These are phyloP conservation scores for Scutellaria galericulata DNA, from an alignment of 257 asterid species.

Conservation along the genomic window DNA sequence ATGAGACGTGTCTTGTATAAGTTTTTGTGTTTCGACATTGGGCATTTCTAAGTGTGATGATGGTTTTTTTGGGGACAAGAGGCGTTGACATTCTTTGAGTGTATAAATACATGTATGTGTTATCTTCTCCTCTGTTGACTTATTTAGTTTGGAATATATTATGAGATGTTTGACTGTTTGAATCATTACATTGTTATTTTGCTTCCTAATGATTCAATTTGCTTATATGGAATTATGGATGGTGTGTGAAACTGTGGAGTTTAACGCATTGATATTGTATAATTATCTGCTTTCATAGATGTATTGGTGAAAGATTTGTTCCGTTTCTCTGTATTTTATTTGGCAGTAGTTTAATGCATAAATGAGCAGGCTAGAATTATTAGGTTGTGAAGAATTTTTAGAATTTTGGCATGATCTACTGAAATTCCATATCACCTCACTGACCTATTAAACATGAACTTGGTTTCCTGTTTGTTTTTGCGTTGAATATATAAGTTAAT, in stretches of 20 bases:
- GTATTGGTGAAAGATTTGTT: neutral
- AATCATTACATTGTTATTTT: neutral
- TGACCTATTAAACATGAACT: too few relatives aligned
- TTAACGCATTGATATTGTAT: neutral
- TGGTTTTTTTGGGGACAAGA: neutral
- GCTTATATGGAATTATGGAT: too few relatives aligned
- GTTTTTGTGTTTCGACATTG: neutral
- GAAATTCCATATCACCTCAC: too few relatives aligned
- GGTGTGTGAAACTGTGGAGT: neutral
- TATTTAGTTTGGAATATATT: neutral
- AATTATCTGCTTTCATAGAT: conserved; percentile 16
- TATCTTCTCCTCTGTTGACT: conserved; percentile 1
- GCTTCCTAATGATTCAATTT: neutral
- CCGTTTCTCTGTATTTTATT: neutral
- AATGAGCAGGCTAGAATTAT: neutral
- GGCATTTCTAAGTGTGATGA: neutral
- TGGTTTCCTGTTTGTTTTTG: too few relatives aligned
- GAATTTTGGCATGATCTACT: too few relatives aligned
- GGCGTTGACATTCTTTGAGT: neutral
- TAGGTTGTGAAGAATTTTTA: too few relatives aligned
- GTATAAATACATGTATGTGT: neutral
- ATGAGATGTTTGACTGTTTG: neutral
- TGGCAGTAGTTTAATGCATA: neutral
- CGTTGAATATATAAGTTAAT: too few relatives aligned
- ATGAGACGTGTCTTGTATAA: too few relatives aligned